Evolutionary conservation across 108 stramenopile genomes (phyloP), one percentile per base, ranked within the genome.

Genomic region (Licmophora abbreviata): DNA sequence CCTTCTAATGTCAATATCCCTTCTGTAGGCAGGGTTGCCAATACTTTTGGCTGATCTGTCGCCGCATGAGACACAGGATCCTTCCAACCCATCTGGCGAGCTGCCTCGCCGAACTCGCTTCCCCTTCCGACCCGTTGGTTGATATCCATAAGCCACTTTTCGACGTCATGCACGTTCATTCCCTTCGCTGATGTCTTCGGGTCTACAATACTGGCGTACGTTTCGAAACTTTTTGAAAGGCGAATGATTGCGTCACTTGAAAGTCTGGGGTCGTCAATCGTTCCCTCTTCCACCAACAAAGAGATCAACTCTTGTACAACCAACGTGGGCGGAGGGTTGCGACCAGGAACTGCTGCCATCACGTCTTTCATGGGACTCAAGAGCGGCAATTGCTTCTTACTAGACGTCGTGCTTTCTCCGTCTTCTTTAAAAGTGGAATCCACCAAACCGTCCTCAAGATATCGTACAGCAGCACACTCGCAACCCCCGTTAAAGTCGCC

Each of bases 401-500:
- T 66, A 10, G 77, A 74, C 6, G 77, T 37, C 3, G 85, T 80
- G 0, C 54, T 61, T 29, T 67, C 86, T n/a, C 82, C 80, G 65
- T 92, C 85, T 66, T 92, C 87, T 10, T 74, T 35, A 59, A 92
- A 87, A 12, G 54, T 69, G 33, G 79, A 65, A 24, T 76, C 83
- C 3, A 92, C 50, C 12, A 41, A 52, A 28, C 90, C 85, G 37
- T 76, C 68, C 62, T 92, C 90, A 29, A 92, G 47, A 25, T 60
- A 69, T 20, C 76, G 81, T 1, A 87, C 68, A 22, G 90, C 85
- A 9, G 81, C 90, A 50, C 76, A 83, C 56, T 87, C 90, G 8
- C 54, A 35, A 1, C 85, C 83, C 5, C 90, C 90, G 59, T 94
- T 94, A 49, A 94, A 86, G 56, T 94, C 92, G 6, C 92, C 88